Percentiles rank a stretch among this genome's conserved stretches.
These are phyloP conservation scores for Paraphaeosphaeria minitans DNA, from an alignment of 2,329 filamentous ascomycete genomes.

Conservation along the genomic window DNA sequence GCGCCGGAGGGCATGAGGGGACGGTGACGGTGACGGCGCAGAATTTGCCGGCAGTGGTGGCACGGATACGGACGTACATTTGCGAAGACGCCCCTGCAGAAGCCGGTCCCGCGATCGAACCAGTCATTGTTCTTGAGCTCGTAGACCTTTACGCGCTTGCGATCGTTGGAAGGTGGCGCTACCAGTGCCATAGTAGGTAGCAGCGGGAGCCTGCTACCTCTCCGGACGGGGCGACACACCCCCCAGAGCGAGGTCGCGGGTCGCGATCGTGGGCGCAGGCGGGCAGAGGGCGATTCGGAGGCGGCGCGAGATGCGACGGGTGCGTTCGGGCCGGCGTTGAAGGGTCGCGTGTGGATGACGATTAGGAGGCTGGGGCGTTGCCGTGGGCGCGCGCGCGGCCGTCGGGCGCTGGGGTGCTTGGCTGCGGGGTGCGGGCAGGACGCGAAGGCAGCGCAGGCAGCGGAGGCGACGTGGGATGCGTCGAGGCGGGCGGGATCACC, in stretches of 20 bases:
- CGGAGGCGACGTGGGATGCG: slow-evolving; percentile 9
- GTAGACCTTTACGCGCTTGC: slow-evolving; percentile 91
- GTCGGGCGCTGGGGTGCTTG: not conserved
- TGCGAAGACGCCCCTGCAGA: slow-evolving; percentile 79
- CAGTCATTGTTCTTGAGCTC: slow-evolving; percentile 98
- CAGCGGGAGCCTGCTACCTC: slow-evolving; percentile 33
- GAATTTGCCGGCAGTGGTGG: slow-evolving; percentile 7
- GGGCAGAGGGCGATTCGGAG: slow-evolving; percentile 14
- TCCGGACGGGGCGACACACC: slow-evolving; percentile 40
- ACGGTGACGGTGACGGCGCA: slow-evolving; percentile 22
- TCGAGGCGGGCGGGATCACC: slow-evolving; percentile 10
- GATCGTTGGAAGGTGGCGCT: slow-evolving; percentile 55
- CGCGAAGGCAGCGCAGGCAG: slow-evolving; percentile 11
- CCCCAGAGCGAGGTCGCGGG: slow-evolving; percentile 42
- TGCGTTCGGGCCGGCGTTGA: slow-evolving; percentile 18
- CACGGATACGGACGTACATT: slow-evolving; percentile 61
- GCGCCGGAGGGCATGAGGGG: slow-evolving; percentile 14
- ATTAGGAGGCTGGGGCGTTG: slow-evolving; percentile 16
- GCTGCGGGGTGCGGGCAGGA: not conserved
- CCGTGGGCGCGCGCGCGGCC: slow-evolving; percentile 10
- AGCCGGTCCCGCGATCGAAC: slow-evolving; percentile 96
- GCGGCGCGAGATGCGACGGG: slow-evolving; percentile 23
- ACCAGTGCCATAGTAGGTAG: slow-evolving; percentile 46
- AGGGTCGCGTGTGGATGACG: slow-evolving; percentile 21
- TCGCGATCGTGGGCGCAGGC: slow-evolving; percentile 31